These are phyloP conservation scores for Alopecurus myosuroides DNA, from an alignment of 176 grass and related monocot genomes.

Conservation along the genomic window DNA sequence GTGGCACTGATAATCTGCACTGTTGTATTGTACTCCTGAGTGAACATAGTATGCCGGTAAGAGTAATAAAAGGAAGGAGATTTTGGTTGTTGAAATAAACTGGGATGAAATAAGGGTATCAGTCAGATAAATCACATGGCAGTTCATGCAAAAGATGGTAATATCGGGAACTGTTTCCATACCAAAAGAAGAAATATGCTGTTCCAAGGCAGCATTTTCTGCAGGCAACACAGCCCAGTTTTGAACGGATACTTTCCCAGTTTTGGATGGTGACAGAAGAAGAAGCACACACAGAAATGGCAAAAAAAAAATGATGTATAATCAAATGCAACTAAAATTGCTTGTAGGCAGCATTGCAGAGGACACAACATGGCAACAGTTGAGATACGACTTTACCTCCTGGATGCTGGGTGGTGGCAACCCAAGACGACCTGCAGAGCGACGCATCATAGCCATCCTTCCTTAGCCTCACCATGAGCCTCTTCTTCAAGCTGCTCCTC, in stretches of 20 bases:
- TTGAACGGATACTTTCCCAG: slow-evolving; percentile 3
- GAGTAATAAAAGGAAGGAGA: too few relatives aligned
- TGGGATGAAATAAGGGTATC: neutral
- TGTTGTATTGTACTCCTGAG: too few relatives aligned
- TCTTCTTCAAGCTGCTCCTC: slow-evolving; percentile 46
- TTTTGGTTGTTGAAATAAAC: neutral
- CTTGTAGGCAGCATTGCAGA: too few relatives aligned
- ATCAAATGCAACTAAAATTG: neutral
- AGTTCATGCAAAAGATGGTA: slow-evolving; percentile 6
- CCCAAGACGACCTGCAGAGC: slow-evolving; percentile 66
- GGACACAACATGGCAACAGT: too few relatives aligned
- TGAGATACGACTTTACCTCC: slow-evolving; percentile 62
- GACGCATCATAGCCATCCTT: slow-evolving; percentile 69
- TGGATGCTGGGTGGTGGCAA: slow-evolving; percentile 42
- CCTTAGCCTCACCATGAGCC: slow-evolving; percentile 58
- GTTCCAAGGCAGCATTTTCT: slow-evolving; percentile 1
- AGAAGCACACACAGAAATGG: slow-evolving; percentile 32
- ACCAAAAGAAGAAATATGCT: slow-evolving; percentile 42
- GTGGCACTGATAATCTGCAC: neutral
- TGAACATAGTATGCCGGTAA: too few relatives aligned
- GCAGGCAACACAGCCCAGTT: slow-evolving; percentile 11
- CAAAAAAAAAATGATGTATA: neutral
- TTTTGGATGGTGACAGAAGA: neutral
- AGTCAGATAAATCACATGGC: neutral
- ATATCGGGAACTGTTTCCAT: slow-evolving; percentile 23